Percentiles rank a stretch among this genome's conserved stretches.
Conservation (phyloP, 75 land plant species). For the Sequoiadendron giganteum region DNA sequence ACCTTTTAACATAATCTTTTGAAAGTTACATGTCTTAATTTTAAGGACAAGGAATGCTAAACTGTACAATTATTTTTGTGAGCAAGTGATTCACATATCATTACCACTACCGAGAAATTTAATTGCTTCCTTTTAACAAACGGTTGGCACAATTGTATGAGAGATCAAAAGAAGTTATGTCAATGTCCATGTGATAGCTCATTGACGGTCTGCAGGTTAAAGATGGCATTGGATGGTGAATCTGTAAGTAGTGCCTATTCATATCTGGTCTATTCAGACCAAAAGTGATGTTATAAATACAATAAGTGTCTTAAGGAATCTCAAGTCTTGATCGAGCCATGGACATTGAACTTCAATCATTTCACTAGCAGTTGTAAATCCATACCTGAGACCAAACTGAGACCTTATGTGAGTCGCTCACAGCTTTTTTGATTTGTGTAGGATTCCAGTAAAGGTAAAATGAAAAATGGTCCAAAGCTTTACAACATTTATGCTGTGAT, state of each 20-base stretch:
- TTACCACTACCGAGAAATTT: background rate
- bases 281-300: too few relatives aligned
- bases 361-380: too few relatives aligned
- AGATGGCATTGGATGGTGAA: too few relatives aligned
- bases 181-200: background rate
- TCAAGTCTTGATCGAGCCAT: too few relatives aligned
- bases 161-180: background rate
- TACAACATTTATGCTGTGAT: background rate
- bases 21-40: background rate
- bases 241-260: too few relatives aligned
- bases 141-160: too few relatives aligned
- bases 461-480: background rate
- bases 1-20: background rate
- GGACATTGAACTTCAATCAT: too few relatives aligned
- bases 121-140: background rate
- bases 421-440: background rate
- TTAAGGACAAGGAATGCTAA: background rate
- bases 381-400: too few relatives aligned
- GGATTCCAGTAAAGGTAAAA: background rate
- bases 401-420: too few relatives aligned
- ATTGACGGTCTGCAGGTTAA: too few relatives aligned
- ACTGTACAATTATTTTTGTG: background rate
- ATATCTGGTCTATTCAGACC: too few relatives aligned
- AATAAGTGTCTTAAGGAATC: too few relatives aligned
- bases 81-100: background rate